Evolutionary conservation across 2,329 filamentous ascomycete genomes (phyloP).

Genomic region (Spiromastix sp.): DNA sequence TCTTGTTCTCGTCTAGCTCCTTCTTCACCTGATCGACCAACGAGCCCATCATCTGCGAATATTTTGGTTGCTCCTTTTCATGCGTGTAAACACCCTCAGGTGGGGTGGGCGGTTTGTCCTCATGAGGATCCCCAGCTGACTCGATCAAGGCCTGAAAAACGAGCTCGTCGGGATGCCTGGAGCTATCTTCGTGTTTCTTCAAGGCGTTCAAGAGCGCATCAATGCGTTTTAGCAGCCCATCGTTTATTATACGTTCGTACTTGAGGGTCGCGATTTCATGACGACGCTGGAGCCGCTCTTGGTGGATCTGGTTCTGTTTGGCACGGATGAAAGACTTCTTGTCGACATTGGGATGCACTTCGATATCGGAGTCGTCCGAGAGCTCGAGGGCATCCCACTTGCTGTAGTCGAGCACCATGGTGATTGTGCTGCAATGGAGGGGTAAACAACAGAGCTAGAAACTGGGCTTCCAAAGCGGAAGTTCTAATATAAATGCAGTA

Average conservation of each 20-base stretch:
- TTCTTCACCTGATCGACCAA: constrained; percentile 89
- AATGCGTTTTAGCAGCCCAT: constrained; percentile 78
- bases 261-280: constrained; percentile 83
- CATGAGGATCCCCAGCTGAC: constrained; percentile 56
- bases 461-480: too few relatives aligned
- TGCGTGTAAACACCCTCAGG: constrained; percentile 67
- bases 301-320: constrained; percentile 95
- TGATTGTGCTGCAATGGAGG: constrained; percentile 10
- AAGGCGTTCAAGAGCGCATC: constrained; percentile 65
- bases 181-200: constrained; percentile 56
- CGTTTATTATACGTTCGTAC: constrained; percentile 84
- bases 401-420: constrained; percentile 53
- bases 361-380: constrained; percentile 94
- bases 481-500: too few relatives aligned
- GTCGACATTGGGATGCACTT: constrained; percentile 98
- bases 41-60: constrained; percentile 98
- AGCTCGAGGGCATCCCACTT: constrained; percentile 78
- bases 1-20: constrained; percentile 62
- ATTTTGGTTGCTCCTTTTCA: constrained; percentile 66
- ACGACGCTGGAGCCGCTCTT: constrained; percentile 74
- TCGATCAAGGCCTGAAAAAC: constrained; percentile 88
- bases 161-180: constrained; percentile 60
- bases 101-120: constrained; percentile 63
- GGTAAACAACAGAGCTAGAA: constrained; percentile 5
- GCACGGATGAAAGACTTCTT: constrained; percentile 97